Evolutionary conservation across 768 basidiomycete species (phyloP), one percentile per base, ranked within the genome.

Genomic region (Termitomyces sp.): DNA sequence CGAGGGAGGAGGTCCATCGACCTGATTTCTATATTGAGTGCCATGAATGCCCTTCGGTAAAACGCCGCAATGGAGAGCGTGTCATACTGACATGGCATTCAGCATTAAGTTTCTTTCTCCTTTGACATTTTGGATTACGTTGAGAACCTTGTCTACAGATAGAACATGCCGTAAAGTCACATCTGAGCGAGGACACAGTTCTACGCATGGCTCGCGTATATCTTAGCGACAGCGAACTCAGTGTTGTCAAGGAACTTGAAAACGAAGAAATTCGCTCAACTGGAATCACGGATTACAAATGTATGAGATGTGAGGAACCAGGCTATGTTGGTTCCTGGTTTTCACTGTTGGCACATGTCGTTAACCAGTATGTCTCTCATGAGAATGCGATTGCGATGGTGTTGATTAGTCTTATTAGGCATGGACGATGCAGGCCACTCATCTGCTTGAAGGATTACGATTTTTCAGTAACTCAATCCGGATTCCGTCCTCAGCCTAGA

Each of bases 21-120:
- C 47, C 47, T 8, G 27, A 31, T 3, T 43, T 53, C 22, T 56
- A 46, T 41, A 9, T 60, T 16, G 59, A 60, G 26, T 60, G 59
- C 27, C 32, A 36, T 31, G 7, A 53, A 14, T 60, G 55, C 26
- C 27, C 32, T 10, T 39, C 6, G 12, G 3, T 13, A 16, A 8
- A 50, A 8, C 29, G 7, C 5, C 20, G 12, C 14, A 16, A 16
- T 26, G 55, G 55, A 41, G 18, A 44, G 26, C 49, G 59, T 20
- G 5, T 47, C 16, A 10, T 53, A 29, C 39, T 60, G 55, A 32
- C 46, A 14, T 62, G 61, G 61, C 24, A 18, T 22, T 13, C 42
- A 22, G 36, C 57, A 18, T 54, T 59, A 37, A 24, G 55, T 48
- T 32, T 14, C 5, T 20, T 31, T 12, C 34, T 53, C 5, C 7